Evolutionary conservation across 306 rosid genomes (phyloP), one percentile per base, ranked within the genome.

Genomic region (Citrullus colocynthis): DNA sequence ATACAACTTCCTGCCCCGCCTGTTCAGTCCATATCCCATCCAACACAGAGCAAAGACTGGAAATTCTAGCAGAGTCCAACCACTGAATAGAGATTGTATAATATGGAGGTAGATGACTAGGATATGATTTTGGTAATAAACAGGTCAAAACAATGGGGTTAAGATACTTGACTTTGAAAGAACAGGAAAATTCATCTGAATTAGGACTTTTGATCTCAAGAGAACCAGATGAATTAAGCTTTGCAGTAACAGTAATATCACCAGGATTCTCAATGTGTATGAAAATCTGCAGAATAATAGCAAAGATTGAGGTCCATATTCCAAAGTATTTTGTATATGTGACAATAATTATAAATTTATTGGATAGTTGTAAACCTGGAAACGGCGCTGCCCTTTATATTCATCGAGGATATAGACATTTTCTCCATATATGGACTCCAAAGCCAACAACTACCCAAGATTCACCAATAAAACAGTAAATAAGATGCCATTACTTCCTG

Each of bases 351-450:
- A 32, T 42, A 21, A 78, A 80, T 64, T 34, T 67, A 66, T 9
- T 80, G 74, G 81, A 39, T 72, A 57, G 65, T 9, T 83, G 75
- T 84, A 79, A 85, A 93, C 98, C 98, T 90, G 96, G 80, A 91
- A 90, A 79, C 71, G 84, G 17, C 84, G 89, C 70, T 89, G 84
- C 77, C 82, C 94, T 70, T 82, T 76, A 77, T 86, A 79, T 69
- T 85, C 85, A 48, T 89, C 94, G 39, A 91, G 88, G 60, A 57
- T 81, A 85, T 82, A 36, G 81, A 90, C 82, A 51, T 90, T 82
- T 79, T 88, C 96, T 73, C 92, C 97, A 55, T 89, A 91, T 52
- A 93, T 93, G 74, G 97, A 90, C 83, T 93, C 94, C 88, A 91
- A 76, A 24, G 85, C 98, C 45, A 93, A 96, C 77, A 91, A 80